Evolutionary conservation across 2,329 filamentous ascomycete genomes (phyloP).

Genomic region (Cadophora sp.): DNA sequence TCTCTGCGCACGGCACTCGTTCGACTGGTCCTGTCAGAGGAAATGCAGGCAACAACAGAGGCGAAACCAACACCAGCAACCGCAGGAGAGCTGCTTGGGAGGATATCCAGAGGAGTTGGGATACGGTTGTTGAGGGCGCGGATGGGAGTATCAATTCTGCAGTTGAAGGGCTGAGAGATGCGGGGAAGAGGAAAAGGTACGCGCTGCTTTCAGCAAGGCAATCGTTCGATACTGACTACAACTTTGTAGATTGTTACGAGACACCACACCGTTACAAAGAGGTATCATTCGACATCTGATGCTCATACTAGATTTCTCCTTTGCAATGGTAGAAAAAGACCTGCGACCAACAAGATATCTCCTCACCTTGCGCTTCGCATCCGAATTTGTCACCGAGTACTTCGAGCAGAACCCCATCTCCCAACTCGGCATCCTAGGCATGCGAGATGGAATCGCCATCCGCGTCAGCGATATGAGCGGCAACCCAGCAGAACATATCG

Average conservation of each 20-base stretch:
- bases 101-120: constrained; percentile 71
- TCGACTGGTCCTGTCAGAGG: constrained; percentile 39
- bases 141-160: constrained; percentile 78
- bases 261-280: constrained; percentile 93
- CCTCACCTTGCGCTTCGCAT: constrained; percentile 80
- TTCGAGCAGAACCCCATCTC: constrained; percentile 99
- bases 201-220: constrained; percentile 19
- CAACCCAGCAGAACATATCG: constrained; percentile 87
- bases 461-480: constrained; percentile 89
- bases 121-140: constrained; percentile 77
- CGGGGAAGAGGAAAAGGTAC: constrained; percentile 78
- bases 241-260: constrained; percentile 73
- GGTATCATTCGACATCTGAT: constrained; percentile 98
- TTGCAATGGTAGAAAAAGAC: constrained; percentile 95
- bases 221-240: neutral
- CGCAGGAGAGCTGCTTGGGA: constrained; percentile 66
- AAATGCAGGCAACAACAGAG: constrained; percentile 39
- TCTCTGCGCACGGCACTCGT: constrained; percentile 41
- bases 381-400: constrained; percentile 90
- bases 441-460: constrained; percentile 89
- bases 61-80: constrained; percentile 42
- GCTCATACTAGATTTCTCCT: constrained; percentile 88
- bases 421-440: constrained; percentile 89
- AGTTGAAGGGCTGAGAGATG: constrained; percentile 78
- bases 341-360: constrained; percentile 87